Base-by-base conservation (phyloP, 768 basidiomycete genomes). In the Auricularia sp. region DNA sequence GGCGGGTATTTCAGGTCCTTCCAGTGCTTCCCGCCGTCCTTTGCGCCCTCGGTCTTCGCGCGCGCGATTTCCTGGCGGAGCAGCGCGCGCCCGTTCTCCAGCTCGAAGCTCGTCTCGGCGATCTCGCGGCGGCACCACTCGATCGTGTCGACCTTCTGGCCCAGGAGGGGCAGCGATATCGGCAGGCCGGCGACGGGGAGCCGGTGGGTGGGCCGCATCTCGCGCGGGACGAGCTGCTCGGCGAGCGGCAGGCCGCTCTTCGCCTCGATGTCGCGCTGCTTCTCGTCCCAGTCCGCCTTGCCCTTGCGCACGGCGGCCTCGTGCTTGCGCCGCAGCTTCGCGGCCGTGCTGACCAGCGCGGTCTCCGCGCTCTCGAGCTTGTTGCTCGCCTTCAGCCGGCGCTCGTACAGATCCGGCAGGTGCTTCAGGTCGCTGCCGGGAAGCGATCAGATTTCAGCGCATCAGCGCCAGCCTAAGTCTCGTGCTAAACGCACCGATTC, bases 301-400 rank as follows among this genome's bases (percentile, higher is more conserved):
- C 70, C 72, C 3, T 73, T 71, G 68, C 81, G 77, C 33, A 72
- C 75, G 3, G 73, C 73, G 43, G 83, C 78, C 70, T 84, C 85
- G 34, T 79, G 78, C 69, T 84, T 81, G 44, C 79, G 74, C 62
- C 83, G 83, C n/a, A 86, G 74, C 74, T 93, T 91, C 35, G 84
- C 77, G 0, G 94, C 93, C 8, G 83, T 87, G 66, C 85, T 83
- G 66, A 98, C 77, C 2, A 98, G 78, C 0, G 79, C 71, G 1
- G 88, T 93, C 76, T 96, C 92, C 0, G 93, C 94, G 1, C 82
- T 81, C 73, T 99, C 96, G 62, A 99, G 85, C 74, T 90, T 92
- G 65, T 78, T 78, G 68, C 83, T 86, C 0, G 92, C 91, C 2
- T 79, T 79, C 16, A 87, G 72, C 23, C 93, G 87, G 42, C 88